Evolutionary conservation across 2,329 filamentous ascomycete genomes (phyloP).

Genomic region (Neofusicoccum parvum): DNA sequence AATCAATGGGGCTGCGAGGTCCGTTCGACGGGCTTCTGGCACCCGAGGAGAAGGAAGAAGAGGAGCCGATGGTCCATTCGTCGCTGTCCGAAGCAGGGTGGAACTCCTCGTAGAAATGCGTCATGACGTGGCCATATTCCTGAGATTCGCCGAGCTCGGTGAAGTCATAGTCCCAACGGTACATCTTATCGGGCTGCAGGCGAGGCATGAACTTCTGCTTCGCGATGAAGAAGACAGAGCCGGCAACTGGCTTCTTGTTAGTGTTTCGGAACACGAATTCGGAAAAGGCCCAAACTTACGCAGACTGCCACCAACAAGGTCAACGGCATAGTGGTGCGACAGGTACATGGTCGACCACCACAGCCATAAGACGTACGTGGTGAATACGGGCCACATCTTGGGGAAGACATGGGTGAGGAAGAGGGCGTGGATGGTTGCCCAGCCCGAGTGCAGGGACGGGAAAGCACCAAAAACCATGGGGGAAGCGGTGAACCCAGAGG

Average conservation of each 20-base stretch:
- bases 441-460: conserved; percentile 87
- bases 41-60: conserved; percentile 71
- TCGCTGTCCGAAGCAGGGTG: conserved; percentile 67
- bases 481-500: conserved; percentile 84
- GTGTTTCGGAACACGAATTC: conserved; percentile 10
- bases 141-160: conserved; percentile 75
- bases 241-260: conserved; percentile 55
- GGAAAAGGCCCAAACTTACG: conserved; percentile 34
- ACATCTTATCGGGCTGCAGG: conserved; percentile 79
- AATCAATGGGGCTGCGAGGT: conserved; percentile 52
- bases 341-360: conserved; percentile 99
- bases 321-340: conserved; percentile 94
- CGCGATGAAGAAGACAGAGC: conserved; percentile 78
- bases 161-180: conserved; percentile 95
- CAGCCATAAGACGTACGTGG: conserved; percentile 86
- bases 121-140: conserved; percentile 58
- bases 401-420: conserved; percentile 96
- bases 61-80: conserved; percentile 88
- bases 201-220: conserved; percentile 80
- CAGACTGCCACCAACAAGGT: conserved; percentile 83
- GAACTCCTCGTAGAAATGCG: conserved; percentile 58
- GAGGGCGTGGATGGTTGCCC: conserved; percentile 83
- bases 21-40: conserved; percentile 59
- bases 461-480: conserved; percentile 95
- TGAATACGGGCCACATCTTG: conserved; percentile 74